Percentiles rank a stretch among this genome's conserved stretches.
Evolutionary conservation across 305 asterid genomes (phyloP).

Genomic region (Vinca major): DNA sequence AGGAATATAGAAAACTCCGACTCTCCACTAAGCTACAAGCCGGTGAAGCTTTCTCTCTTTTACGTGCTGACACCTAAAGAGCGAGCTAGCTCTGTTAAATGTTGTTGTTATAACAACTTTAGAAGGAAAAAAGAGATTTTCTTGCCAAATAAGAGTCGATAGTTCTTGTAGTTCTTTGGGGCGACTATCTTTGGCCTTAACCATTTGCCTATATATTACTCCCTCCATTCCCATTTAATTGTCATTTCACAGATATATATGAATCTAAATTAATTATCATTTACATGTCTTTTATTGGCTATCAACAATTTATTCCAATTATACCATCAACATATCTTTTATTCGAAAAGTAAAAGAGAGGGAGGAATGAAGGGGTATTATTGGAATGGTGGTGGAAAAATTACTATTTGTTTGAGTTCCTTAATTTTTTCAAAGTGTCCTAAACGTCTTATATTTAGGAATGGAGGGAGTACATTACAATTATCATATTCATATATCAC

Average conservation of each 20-base stretch:
- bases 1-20: constrained; percentile 40
- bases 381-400: no score
- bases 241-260: no score
- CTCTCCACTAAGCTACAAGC: constrained; percentile 25
- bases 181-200: neutral
- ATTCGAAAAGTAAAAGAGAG: no score
- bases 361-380: no score
- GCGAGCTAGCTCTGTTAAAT: neutral
- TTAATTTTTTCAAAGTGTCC: no score
- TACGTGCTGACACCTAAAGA: constrained; percentile 16
- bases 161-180: neutral
- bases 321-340: no score
- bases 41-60: constrained; percentile 39
- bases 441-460: no score
- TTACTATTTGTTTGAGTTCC: no score
- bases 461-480: neutral
- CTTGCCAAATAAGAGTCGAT: neutral
- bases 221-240: no score
- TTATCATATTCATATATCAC: neutral
- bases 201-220: neutral
- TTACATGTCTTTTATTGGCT: no score
- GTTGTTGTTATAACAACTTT: neutral
- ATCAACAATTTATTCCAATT: no score
- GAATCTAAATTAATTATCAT: no score
- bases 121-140: neutral